Conservation (phyloP, 768 basidiomycete genomes). For the Nidularia sp. region DNA sequence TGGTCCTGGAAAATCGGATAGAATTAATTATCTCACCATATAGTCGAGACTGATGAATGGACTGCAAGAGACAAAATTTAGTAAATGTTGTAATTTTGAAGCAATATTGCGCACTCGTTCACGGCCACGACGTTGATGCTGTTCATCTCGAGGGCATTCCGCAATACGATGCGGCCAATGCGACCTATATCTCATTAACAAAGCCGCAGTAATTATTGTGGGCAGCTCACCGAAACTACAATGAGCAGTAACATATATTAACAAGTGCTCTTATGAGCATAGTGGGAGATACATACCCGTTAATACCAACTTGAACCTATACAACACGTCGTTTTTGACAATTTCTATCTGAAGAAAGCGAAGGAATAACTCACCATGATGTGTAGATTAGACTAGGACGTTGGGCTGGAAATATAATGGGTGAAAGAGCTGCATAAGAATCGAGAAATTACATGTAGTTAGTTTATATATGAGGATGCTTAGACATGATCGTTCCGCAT, state of each 20-base stretch:
- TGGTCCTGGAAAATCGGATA: too few relatives aligned
- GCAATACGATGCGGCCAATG: conserved; percentile 93
- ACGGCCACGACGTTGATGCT: conserved; percentile 79
- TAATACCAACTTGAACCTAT: conserved; percentile 83
- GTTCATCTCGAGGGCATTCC: conserved; percentile 74
- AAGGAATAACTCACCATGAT: too few relatives aligned
- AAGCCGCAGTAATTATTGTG: background rate
- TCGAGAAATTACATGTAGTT: too few relatives aligned
- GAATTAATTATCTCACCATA: conserved; percentile 54
- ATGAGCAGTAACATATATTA: conserved; percentile 1
- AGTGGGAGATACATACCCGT: conserved; percentile 55
- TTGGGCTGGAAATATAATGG: too few relatives aligned
- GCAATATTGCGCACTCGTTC: conserved; percentile 70
- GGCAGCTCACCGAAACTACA: conserved; percentile 62
- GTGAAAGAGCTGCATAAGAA: too few relatives aligned
- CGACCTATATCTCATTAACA: conserved; percentile 53
- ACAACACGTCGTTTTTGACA: too few relatives aligned
- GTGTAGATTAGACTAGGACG: too few relatives aligned
- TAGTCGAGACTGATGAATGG: conserved; percentile 92
- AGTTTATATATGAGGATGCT: too few relatives aligned
- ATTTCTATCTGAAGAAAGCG: too few relatives aligned
- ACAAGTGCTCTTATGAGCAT: background rate
- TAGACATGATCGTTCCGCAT: too few relatives aligned
- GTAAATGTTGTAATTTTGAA: background rate
- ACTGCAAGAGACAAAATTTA: conserved; percentile 29